phyloP scores from a whole-genome alignment of 2,329 filamentous ascomycete genomes.

The Trichophyton verrucosum region DNA sequence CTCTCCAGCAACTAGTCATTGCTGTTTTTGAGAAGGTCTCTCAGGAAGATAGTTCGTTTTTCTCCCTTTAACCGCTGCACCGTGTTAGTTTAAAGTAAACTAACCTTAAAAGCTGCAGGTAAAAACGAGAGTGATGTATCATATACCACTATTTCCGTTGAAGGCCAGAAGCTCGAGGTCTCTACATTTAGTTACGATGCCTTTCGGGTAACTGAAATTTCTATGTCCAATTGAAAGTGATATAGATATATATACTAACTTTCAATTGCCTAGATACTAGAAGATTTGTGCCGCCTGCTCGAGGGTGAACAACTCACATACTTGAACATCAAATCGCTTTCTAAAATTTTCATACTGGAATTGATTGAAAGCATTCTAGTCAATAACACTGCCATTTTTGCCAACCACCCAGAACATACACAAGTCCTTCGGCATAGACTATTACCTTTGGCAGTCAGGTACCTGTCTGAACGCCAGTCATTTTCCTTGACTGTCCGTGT shows the following conservation, averaged over 20 bases:
- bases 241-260: constrained; percentile 6
- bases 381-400: constrained; percentile 71
- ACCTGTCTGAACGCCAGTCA: constrained; percentile 61
- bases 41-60: constrained; percentile 58
- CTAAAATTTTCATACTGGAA: constrained; percentile 75
- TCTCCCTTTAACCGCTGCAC: too few relatives aligned
- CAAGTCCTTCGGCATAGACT: constrained; percentile 64
- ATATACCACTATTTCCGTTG: constrained; percentile 53
- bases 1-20: constrained; percentile 83
- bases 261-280: constrained; percentile 52
- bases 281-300: constrained; percentile 77
- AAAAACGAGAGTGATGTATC: background rate
- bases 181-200: constrained; percentile 73
- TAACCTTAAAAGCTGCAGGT: background rate
- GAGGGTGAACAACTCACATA: constrained; percentile 76
- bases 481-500: constrained; percentile 76
- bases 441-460: constrained; percentile 70
- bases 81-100: background rate
- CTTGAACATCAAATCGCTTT: constrained; percentile 63
- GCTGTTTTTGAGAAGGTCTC: constrained; percentile 87
- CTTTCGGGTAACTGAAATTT: constrained; percentile 46
- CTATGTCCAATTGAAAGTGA: background rate
- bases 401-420: constrained; percentile 65
- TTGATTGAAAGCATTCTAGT: constrained; percentile 82
- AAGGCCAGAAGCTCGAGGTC: constrained; percentile 53